Evolutionary conservation across 148 eudicot genomes (phyloP).

Genomic region (Camellia japonica): DNA sequence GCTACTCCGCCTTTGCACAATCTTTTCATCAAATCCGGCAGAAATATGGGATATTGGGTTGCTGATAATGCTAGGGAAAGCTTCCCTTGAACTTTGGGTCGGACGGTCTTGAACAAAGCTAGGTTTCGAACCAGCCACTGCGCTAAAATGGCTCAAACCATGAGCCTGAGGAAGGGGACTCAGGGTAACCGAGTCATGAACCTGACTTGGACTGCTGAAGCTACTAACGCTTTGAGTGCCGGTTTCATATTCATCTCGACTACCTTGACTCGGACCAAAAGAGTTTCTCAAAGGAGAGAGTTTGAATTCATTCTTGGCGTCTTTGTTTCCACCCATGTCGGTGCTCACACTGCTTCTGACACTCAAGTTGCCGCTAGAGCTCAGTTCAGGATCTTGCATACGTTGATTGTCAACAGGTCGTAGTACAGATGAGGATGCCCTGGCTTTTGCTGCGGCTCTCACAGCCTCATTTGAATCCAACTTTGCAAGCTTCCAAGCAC

Average conservation of each 20-base stretch:
- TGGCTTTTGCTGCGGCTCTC: conserved; percentile 93
- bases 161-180: conserved; percentile 80
- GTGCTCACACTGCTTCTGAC: conserved; percentile 80
- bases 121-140: conserved; percentile 27
- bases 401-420: conserved; percentile 66
- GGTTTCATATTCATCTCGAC: conserved; percentile 83
- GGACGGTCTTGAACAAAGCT: conserved; percentile 33
- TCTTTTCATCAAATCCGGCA: conserved; percentile 47
- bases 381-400: conserved; percentile 43
- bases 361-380: conserved; percentile 86
- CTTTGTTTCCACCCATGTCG: conserved; percentile 55
- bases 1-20: conserved; percentile 42
- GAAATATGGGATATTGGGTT: conserved; percentile 31
- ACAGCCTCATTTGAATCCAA: conserved; percentile 77
- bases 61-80: conserved; percentile 13
- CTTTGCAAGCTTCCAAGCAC: conserved; percentile 96
- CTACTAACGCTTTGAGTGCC: conserved; percentile 86
- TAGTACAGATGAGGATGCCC: conserved; percentile 92
- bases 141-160: conserved; percentile 33
- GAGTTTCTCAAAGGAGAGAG: conserved; percentile 52
- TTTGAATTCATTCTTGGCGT: conserved; percentile 42
- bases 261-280: conserved; percentile 73
- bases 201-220: conserved; percentile 87
- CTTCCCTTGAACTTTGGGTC: conserved; percentile 27
- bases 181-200: conserved; percentile 70